These are phyloP conservation scores for Adansonia grandidieri DNA, from an alignment of 441 rosid species.

Conservation along the genomic window DNA sequence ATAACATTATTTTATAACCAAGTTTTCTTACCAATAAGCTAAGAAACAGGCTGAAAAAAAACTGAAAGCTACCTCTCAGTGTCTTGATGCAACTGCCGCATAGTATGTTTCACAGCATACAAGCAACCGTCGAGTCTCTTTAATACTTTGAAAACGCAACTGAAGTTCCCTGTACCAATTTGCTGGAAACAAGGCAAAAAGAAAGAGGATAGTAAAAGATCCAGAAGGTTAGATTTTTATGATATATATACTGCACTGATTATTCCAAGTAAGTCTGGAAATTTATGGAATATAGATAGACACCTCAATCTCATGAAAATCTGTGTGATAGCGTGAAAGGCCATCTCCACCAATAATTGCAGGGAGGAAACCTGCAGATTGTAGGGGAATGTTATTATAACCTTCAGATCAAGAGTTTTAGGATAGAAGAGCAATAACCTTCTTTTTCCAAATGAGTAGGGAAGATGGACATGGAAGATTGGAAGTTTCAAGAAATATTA, in stretches of 20 bases:
- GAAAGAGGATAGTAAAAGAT: constrained; percentile 18
- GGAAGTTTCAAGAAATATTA: neutral
- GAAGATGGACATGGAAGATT: constrained; percentile 6
- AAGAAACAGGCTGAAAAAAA: neutral
- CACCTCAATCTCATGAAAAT: constrained; percentile 77
- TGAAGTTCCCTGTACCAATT: constrained; percentile 89
- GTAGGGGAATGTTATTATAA: constrained; percentile 18
- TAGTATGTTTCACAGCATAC: constrained; percentile 86
- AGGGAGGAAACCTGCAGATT: constrained; percentile 65
- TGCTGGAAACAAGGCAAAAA: constrained; percentile 49
- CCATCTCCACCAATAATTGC: constrained; percentile 65
- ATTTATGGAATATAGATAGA: constrained; percentile 12
- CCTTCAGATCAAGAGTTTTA: constrained; percentile 12
- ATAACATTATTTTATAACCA: neutral
- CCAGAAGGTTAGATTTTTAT: constrained; percentile 1
- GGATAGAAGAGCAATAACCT: neutral
- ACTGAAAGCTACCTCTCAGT: constrained; percentile 61
- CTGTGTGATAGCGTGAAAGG: constrained; percentile 58
- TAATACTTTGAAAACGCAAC: constrained; percentile 82
- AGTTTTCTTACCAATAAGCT: constrained; percentile 20
- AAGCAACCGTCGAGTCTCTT: constrained; percentile 95
- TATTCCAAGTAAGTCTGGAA: neutral
- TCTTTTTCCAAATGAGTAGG: neutral
- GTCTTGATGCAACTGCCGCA: constrained; percentile 65
- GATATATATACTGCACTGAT: neutral